Percentiles rank a stretch among this genome's conserved stretches.
Evolutionary conservation across 768 basidiomycete species (phyloP).

Genomic region (Russula dissimulans): DNA sequence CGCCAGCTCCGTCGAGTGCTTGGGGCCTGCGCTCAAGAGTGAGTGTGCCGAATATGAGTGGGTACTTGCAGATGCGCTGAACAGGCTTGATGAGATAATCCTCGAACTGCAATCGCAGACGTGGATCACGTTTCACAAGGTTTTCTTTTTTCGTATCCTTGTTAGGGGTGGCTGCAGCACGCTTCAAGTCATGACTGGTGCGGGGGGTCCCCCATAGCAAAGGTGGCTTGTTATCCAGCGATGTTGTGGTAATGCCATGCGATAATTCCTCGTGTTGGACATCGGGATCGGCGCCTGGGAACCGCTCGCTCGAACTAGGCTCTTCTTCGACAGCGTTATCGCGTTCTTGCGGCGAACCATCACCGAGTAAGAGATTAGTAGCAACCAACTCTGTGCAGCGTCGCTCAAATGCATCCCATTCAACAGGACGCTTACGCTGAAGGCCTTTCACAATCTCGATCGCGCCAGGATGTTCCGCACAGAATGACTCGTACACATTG

Average conservation of each 20-base stretch:
- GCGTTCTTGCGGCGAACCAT: neutral
- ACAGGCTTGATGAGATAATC: slow-evolving; percentile 98
- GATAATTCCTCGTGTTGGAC: neutral
- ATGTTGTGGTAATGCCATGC: neutral
- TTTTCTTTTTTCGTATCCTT: slow-evolving; percentile 6
- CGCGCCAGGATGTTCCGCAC: slow-evolving; percentile 79
- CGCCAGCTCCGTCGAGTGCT: neutral
- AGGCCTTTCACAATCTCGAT: slow-evolving; percentile 62
- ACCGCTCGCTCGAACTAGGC: neutral
- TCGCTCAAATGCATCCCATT: slow-evolving; percentile 82
- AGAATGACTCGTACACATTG: slow-evolving; percentile 75
- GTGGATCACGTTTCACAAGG: slow-evolving; percentile 3
- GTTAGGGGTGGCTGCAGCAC: neutral
- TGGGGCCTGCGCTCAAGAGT: slow-evolving; percentile 6
- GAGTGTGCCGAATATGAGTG: slow-evolving; percentile 76
- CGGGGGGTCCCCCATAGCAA: neutral
- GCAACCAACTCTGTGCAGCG: slow-evolving; percentile 54
- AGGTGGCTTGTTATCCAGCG: neutral
- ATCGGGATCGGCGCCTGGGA: neutral
- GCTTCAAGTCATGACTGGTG: neutral
- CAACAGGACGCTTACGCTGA: slow-evolving; percentile 50
- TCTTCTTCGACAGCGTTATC: neutral
- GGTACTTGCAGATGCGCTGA: slow-evolving; percentile 93
- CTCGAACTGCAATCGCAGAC: slow-evolving; percentile 47
- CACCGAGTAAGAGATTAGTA: slow-evolving; percentile 17